Evolutionary conservation across 129 eudicot genomes (phyloP).

Genomic region (Artemisia argyi): DNA sequence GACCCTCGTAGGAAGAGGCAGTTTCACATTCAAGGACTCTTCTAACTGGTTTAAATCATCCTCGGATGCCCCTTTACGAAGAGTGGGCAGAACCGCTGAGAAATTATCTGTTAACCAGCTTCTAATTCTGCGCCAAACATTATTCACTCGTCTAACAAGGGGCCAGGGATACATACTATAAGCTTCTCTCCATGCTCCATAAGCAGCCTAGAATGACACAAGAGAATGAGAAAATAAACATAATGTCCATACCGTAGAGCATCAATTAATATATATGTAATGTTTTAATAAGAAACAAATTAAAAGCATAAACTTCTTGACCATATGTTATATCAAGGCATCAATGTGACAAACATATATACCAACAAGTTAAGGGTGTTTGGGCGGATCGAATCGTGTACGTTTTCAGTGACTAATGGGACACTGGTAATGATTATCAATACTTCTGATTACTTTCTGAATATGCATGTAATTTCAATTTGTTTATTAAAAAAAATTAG

Average conservation of each 20-base stretch:
- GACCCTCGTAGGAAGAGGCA: constrained; percentile 77
- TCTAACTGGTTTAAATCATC: constrained; percentile 60
- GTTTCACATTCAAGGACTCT: constrained; percentile 50
- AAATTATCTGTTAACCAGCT: constrained; percentile 60
- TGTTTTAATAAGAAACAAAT: neutral
- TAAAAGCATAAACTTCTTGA: neutral
- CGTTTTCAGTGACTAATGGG: too few relatives aligned
- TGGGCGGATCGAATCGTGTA: too few relatives aligned
- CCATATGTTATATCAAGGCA: neutral
- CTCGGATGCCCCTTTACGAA: constrained; percentile 76
- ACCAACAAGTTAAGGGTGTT: too few relatives aligned
- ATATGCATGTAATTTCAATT: too few relatives aligned
- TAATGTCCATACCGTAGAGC: neutral
- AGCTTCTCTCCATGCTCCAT: constrained; percentile 71
- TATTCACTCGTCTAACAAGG: constrained; percentile 61
- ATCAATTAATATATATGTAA: neutral
- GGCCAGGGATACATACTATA: constrained; percentile 80
- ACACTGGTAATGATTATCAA: too few relatives aligned
- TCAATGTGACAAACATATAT: too few relatives aligned
- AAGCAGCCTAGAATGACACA: constrained; percentile 48
- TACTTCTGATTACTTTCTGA: too few relatives aligned
- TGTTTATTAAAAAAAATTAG: too few relatives aligned
- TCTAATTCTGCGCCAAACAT: constrained; percentile 56
- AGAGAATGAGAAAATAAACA: constrained; percentile 1
- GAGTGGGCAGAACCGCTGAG: constrained; percentile 62